Base-by-base conservation (phyloP, 2,329 filamentous ascomycete genomes). In the Acrodontium crateriforme region DNA sequence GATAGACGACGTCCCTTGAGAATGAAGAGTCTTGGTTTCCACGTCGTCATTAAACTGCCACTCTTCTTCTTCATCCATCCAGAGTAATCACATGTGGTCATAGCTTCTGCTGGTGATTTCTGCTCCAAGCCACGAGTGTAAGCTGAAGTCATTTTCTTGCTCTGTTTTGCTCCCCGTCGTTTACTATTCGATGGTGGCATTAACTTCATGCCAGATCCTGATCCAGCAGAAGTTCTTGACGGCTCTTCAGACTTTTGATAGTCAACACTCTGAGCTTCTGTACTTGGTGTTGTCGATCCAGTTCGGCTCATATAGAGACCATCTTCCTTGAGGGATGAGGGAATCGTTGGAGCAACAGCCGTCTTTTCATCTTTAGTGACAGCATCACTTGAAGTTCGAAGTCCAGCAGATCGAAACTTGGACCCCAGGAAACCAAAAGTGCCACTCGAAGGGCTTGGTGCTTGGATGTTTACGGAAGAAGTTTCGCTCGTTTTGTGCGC, bases 51-150 rank as follows among this genome's bases (percentile, higher is more conserved):
- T 18, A 95, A 64, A 46, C 87, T 89, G 2, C 83, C 87, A 34
- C 83, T 93, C 56, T 91, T 85, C 67, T 98, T 98, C 65, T 89
- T 95, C 89, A 98, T 98, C 89, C 89, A 98, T 1, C 89, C 89
- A 46, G 78, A 87, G 53, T 93, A 95, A 49, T 98, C 87, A 30
- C 83, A 87, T 36, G 73, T 74, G 36, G 74, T 62, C 55, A 93
- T 89, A 35, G 87, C 84, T 49, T 93, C 82, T 30, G 74, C 65
- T 0, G 89, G 89, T 0, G 71, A 60, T 35, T 87, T 78, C 54
- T 85, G 84, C 42, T 80, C 69, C 21, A 95, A 60, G 0, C 89
- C 89, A 16, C 81, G 77, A 11, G 76, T 81, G 55, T 95, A 98
- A 1, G 89, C 89, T 46, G 85, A 94, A 0, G 89, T 98, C 32